Percentiles rank a stretch among this genome's conserved stretches.
These are phyloP conservation scores for Fraxinus xanthoxyloides DNA, from an alignment of 305 asterid genomes.

Conservation along the genomic window DNA sequence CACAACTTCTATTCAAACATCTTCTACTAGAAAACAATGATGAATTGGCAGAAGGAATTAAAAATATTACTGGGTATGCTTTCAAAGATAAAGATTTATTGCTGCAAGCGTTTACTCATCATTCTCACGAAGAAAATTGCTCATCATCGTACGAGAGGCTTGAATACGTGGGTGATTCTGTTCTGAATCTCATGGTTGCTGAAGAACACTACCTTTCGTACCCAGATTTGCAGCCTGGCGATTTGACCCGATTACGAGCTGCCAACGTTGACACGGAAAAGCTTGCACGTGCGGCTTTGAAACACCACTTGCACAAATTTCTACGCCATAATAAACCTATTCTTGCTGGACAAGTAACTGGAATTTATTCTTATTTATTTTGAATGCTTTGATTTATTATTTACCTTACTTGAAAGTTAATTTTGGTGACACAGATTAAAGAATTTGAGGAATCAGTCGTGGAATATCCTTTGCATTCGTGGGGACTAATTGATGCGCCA, in stretches of 20 bases:
- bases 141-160: constrained; percentile 33
- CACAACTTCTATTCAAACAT: neutral
- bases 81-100: constrained; percentile 30
- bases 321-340: constrained; percentile 38
- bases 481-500: constrained; percentile 43
- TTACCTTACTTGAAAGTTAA: neutral
- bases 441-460: constrained; percentile 35
- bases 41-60: constrained; percentile 6
- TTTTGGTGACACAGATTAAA: constrained; percentile 31
- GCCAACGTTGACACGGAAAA: constrained; percentile 58
- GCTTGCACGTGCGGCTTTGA: constrained; percentile 51
- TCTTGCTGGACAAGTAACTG: constrained; percentile 36
- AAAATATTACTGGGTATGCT: constrained; percentile 32
- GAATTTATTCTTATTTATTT: neutral
- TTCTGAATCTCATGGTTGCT: constrained; percentile 30
- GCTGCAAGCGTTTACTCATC: constrained; percentile 46
- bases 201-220: constrained; percentile 27
- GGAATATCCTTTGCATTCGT: constrained; percentile 51
- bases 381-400: neutral
- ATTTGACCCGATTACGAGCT: constrained; percentile 45
- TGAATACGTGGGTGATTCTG: constrained; percentile 51
- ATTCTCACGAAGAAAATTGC: constrained; percentile 20
- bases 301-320: constrained; percentile 28
- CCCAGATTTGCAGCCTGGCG: constrained; percentile 36
- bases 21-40: neutral